Base-by-base conservation (phyloP, 2,329 filamentous ascomycete species). In the Harringtonia aguacate region DNA sequence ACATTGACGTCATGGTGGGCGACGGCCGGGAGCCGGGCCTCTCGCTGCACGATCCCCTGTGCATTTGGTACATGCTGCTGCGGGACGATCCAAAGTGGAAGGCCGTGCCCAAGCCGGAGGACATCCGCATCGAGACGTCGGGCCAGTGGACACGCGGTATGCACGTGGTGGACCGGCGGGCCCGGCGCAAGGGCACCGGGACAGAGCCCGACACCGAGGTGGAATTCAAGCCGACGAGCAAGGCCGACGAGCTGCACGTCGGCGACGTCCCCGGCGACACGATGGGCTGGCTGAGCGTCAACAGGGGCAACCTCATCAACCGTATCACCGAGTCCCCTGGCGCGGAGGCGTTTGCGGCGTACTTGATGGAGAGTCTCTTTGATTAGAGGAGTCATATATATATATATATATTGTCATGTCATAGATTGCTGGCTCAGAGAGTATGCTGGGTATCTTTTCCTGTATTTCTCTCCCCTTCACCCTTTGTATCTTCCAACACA, bases 101-200 rank as follows among this genome's bases (percentile, higher is more conserved):
- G 59, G 58, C 67, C 15, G 69, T 74, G 2, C 61, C 66, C 14
- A 68, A 72, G 46, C 77, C 70, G 0, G 84, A 94, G 61, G 92
- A 98, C 59, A 82, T 98, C 45, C 75, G 92, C 18, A 70, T 98
- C 34, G 92, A 98, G 65, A 94, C 88, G 0, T 68, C 76, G 3
- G 92, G 90, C 2, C 92, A 97, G 67, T 98, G 92, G 92, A 94
- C 89, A 37, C 73, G 86, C 45, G 90, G 92, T 2, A 89, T 92
- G 81, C 89, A 88, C 57, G 73, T 97, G 28, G 69, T 88, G 34
- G 92, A 98, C 67, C 72, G 79, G 30, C 74, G 92, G 36, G 63
- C 66, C 31, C 65, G 78, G 43, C 68, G 65, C 49, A 77, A 77
- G 56, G 69, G 68, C 7, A 70, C 64, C 12, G 67, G 28, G 5